phyloP scores from a whole-genome alignment of 1,284 basidiomycete genomes.

The Pseudozyma pruni region DNA sequence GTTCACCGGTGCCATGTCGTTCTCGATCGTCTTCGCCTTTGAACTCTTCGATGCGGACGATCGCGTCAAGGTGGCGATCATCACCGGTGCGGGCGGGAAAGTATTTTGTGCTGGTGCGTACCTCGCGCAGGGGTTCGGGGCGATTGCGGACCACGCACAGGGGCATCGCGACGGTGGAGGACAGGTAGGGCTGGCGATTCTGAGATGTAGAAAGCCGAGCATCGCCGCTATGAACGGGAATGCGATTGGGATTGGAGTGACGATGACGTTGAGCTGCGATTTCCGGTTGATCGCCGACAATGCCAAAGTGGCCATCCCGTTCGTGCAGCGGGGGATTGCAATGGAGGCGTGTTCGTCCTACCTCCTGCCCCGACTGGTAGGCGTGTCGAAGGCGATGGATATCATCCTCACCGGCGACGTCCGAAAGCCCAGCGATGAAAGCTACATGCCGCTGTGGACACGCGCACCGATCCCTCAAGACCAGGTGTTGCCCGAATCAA shows the following conservation, averaged over 20 bases:
- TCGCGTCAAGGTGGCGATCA: slow-evolving; percentile 48
- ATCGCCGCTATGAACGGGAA: slow-evolving; percentile 61
- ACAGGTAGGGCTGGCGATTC: slow-evolving; percentile 37
- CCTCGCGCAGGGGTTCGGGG: slow-evolving; percentile 48
- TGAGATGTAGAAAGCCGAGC: slow-evolving; percentile 49
- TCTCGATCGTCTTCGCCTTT: slow-evolving; percentile 51
- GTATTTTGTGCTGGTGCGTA: slow-evolving; percentile 59
- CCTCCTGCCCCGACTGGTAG: slow-evolving; percentile 51
- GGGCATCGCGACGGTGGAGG: slow-evolving; percentile 57
- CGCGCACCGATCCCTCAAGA: slow-evolving; percentile 27
- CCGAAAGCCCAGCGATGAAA: slow-evolving; percentile 24
- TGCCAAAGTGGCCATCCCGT: slow-evolving; percentile 58
- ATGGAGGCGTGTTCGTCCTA: slow-evolving; percentile 53
- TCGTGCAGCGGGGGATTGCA: slow-evolving; percentile 56
- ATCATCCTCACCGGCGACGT: slow-evolving; percentile 55
- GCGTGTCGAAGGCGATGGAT: slow-evolving; percentile 51
- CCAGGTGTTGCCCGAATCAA: slow-evolving; percentile 36
- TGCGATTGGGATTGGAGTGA: slow-evolving; percentile 60
- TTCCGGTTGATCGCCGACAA: slow-evolving; percentile 39
- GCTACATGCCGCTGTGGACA: slow-evolving; percentile 38
- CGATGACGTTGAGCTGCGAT: slow-evolving; percentile 49
- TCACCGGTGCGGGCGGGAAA: slow-evolving; percentile 53
- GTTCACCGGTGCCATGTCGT: slow-evolving; percentile 48
- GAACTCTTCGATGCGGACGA: slow-evolving; percentile 58
- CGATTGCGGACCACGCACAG: slow-evolving; percentile 31